These are phyloP conservation scores for Fusarium fracticaudum DNA, from an alignment of 2,329 filamentous ascomycete species.

Conservation along the genomic window DNA sequence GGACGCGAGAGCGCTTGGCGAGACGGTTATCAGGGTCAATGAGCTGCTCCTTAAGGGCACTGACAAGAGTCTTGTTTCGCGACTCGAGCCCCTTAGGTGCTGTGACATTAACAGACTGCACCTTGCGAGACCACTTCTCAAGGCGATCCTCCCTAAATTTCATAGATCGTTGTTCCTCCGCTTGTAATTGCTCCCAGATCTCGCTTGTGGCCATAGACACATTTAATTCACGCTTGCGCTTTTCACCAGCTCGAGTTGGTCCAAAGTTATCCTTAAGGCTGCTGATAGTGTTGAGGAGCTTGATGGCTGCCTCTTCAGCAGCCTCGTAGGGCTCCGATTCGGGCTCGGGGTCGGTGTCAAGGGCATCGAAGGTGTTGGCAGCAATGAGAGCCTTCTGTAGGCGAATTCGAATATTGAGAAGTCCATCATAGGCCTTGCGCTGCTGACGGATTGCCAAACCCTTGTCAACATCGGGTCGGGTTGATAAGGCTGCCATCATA, in stretches of 20 bases:
- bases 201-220: constrained; percentile 67
- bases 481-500: constrained; percentile 44
- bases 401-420: constrained; percentile 90
- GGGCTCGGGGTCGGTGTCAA: constrained; percentile 52
- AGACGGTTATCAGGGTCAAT: constrained; percentile 70
- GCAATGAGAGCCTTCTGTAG: constrained; percentile 90
- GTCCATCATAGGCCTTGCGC: constrained; percentile 83
- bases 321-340: constrained; percentile 70
- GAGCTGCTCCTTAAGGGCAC: constrained; percentile 75
- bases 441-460: constrained; percentile 88
- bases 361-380: constrained; percentile 74
- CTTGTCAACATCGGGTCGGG: constrained; percentile 75
- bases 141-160: constrained; percentile 76
- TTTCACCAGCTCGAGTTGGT: constrained; percentile 63
- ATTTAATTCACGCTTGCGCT: constrained; percentile 67
- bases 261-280: constrained; percentile 71
- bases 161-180: constrained; percentile 68
- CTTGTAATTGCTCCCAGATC: constrained; percentile 78
- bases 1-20: constrained; percentile 73
- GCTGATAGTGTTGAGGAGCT: constrained; percentile 84
- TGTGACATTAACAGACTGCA: constrained; percentile 57
- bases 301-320: constrained; percentile 85
- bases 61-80: constrained; percentile 62
- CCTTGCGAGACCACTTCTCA: constrained; percentile 89
- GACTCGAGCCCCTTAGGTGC: constrained; percentile 41